These are phyloP conservation scores for Vitis hybrid DNA, from an alignment of 177 flowering plant genomes.

Conservation along the genomic window DNA sequence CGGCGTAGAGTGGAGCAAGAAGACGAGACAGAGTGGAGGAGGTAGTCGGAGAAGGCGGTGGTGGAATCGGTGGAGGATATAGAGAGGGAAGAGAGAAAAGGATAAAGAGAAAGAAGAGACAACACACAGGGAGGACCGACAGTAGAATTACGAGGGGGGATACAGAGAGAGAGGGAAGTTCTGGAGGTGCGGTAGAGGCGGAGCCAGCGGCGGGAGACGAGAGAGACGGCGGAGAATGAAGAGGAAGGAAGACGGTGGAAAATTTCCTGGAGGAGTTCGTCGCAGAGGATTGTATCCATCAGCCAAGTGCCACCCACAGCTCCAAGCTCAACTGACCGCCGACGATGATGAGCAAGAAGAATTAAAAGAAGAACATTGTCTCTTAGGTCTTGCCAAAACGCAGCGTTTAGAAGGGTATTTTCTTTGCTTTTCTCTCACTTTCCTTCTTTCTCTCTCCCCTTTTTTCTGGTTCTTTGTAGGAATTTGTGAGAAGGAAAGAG, in stretches of 20 bases:
- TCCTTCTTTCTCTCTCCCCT: too few species aligned
- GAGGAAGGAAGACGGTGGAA: constrained; percentile 42
- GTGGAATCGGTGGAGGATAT: constrained; percentile 19
- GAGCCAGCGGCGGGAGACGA: constrained; percentile 81
- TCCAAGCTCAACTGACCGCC: too few species aligned
- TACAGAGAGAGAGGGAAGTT: constrained; percentile 46
- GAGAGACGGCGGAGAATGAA: constrained; percentile 34
- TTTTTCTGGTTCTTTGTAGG: too few species aligned
- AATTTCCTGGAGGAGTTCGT: constrained; percentile 74
- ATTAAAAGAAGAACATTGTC: too few species aligned
- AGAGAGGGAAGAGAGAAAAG: constrained; percentile 42
- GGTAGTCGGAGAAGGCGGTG: constrained; percentile 17
- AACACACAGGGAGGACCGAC: background rate
- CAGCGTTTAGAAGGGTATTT: too few species aligned
- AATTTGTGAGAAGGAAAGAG: too few species aligned
- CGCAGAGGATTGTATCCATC: constrained; percentile 69
- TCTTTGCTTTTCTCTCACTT: too few species aligned
- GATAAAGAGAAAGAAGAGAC: constrained; percentile 45
- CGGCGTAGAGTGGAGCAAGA: constrained; percentile 35
- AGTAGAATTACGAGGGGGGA: constrained; percentile 17
- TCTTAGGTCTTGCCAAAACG: too few species aligned
- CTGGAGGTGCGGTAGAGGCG: constrained; percentile 55
- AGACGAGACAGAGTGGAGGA: constrained; percentile 31
- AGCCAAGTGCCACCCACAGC: too few species aligned
- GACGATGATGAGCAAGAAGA: too few species aligned